These are phyloP conservation scores for Thraustochytrium sp. DNA, from an alignment of 352 stramenopile species.

Conservation along the genomic window DNA sequence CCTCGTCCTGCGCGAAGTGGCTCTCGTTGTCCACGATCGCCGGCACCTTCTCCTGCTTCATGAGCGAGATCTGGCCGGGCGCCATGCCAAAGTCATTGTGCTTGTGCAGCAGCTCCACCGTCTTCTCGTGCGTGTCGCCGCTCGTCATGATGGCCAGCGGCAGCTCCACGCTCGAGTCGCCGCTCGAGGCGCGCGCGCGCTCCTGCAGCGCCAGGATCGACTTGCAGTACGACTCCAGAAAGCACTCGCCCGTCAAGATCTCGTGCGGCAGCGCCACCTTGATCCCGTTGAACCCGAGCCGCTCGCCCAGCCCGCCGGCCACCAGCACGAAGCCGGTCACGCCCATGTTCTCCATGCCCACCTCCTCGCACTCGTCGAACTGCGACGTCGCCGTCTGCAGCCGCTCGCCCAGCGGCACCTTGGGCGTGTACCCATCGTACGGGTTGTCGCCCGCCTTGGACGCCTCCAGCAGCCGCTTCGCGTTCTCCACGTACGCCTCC, in stretches of 20 bases:
- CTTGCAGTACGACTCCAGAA: constrained; percentile 85
- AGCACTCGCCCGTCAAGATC: constrained; percentile 74
- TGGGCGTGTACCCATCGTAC: constrained; percentile 55
- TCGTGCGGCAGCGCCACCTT: constrained; percentile 93
- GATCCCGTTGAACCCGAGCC: constrained; percentile 90
- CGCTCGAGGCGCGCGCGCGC: not conserved
- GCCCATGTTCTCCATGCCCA: constrained; percentile 66
- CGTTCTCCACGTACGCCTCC: constrained; percentile 58
- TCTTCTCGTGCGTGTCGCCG: constrained; percentile 86
- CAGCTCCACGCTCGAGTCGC: constrained; percentile 53
- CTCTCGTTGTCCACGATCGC: constrained; percentile 71
- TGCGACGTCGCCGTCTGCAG: constrained; percentile 61
- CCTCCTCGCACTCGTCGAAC: constrained; percentile 63
- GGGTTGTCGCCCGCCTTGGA: constrained; percentile 64
- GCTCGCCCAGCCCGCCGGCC: constrained; percentile 90
- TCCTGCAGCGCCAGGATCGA: constrained; percentile 84
- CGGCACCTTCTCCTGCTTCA: constrained; percentile 96
- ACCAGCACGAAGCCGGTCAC: constrained; percentile 90
- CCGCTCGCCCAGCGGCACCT: constrained; percentile 52
- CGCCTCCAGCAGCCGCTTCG: constrained; percentile 54
- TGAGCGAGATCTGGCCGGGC: constrained; percentile 79
- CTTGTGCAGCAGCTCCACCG: constrained; percentile 72
- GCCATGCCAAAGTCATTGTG: constrained; percentile 90
- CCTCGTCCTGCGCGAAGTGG: constrained; percentile 63
- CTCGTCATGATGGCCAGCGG: constrained; percentile 96